Evolutionary conservation across 75 land plant genomes (phyloP), one percentile per base, ranked within the genome.

Genomic region (Sequoiadendron giganteum): DNA sequence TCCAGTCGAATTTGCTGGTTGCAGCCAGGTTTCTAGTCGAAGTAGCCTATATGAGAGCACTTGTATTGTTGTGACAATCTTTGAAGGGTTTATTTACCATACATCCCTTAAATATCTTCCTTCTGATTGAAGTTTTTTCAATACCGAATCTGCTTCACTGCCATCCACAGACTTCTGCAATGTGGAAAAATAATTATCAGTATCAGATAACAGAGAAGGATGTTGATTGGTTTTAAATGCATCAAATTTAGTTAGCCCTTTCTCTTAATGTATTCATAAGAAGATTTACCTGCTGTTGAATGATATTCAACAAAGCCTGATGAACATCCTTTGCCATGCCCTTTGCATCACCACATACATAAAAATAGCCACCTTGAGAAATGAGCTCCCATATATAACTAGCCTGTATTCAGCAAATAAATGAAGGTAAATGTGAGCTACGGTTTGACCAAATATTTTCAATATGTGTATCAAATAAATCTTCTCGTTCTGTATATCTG

Each of bases 21-120:
- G 38, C 11, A 75, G 15, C 55, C 55, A 52, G 78, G 39, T 75
- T 75, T 75, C 78, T 3, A 73, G 34, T 30, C 34, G 13, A 34
- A 73, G 77, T 73, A 32, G 36, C 1, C 30, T 34, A 30, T 36
- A 32, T 34, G 9, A 11, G 11, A 75, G 38, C 38, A 34, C 78
- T 73, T 73, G 1, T 73, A 10, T 0, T 73, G 30, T 75, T 75
- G 15, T 7, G 38, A 16, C 16, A 15, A 14, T 38, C 39, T 19
- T 78, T 78, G 28, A 84, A 84, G 56, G 1, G 21, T 45, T 42
- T 19, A 10, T 85, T 93, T 86, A 94, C 95, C 95, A 94, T 14
- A 94, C 92, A 88, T 93, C 94, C 58, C 94, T 85, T 10, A 93
- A 88, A 70, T 94, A 94, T 68, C 95, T 79, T 3, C 94, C 94